Conservation (phyloP, 2,329 filamentous ascomycete genomes). For the Aspergillus sclerotialis region DNA sequence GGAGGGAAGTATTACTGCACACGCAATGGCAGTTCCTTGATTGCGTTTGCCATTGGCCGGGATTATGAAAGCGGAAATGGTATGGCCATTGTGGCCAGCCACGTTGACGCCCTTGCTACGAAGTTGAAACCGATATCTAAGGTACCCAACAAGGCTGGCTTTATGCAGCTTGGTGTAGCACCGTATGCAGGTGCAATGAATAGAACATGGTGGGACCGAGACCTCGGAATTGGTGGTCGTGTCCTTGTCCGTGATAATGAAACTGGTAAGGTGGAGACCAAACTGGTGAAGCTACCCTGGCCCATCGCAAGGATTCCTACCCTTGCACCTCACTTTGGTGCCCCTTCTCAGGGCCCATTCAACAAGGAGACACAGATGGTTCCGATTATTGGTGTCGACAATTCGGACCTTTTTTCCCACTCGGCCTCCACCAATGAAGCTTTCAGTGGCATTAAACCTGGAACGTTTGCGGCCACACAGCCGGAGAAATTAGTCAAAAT, state of each 20-base stretch:
- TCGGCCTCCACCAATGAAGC: slow-evolving; percentile 19
- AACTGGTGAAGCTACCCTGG: slow-evolving; percentile 87
- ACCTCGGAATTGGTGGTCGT: slow-evolving; percentile 81
- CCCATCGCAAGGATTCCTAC: slow-evolving; percentile 90
- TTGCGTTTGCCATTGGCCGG: slow-evolving; percentile 76
- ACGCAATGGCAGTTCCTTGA: slow-evolving; percentile 77
- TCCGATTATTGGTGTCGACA: slow-evolving; percentile 85
- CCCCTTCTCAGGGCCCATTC: slow-evolving; percentile 57
- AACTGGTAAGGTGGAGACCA: slow-evolving; percentile 68
- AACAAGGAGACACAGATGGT: slow-evolving; percentile 93
- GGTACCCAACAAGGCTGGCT: slow-evolving; percentile 77
- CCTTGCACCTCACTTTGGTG: slow-evolving; percentile 87
- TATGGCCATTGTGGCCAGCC: slow-evolving; percentile 79
- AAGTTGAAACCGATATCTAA: slow-evolving; percentile 86
- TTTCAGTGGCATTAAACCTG: slow-evolving; percentile 40
- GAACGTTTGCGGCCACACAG: slow-evolving; percentile 74
- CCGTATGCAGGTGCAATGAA: slow-evolving; percentile 87
- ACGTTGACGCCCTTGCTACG: slow-evolving; percentile 87
- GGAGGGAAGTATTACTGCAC: slow-evolving; percentile 86
- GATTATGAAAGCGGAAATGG: slow-evolving; percentile 80
- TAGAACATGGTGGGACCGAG: slow-evolving; percentile 93
- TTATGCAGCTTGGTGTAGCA: slow-evolving; percentile 80
- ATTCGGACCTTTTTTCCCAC: slow-evolving; percentile 47
- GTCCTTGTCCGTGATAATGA: slow-evolving; percentile 71
- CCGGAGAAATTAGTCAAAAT: slow-evolving; percentile 77